Base-by-base conservation (phyloP, 1,284 basidiomycete species). In the Rhodofomes roseus region DNA sequence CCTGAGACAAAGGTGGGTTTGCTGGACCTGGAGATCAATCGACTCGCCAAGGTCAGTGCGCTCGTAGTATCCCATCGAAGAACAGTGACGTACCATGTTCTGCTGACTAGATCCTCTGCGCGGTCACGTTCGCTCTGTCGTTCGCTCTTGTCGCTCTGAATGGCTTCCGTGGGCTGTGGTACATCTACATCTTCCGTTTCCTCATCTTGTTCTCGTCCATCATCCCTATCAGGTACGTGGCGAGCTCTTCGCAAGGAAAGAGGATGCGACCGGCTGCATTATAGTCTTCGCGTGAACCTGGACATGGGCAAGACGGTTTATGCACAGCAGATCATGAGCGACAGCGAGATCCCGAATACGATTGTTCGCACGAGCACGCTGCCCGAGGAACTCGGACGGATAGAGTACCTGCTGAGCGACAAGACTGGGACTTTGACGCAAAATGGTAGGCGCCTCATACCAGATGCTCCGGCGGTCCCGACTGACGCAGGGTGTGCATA, bases 251-350 rank as follows among this genome's bases (percentile, higher is more conserved):
- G 29, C 41, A 54, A 16, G 31, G 55, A 36, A 11, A 27, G 44
- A 37, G 11, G 14, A 53, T 39, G 57, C 22, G 41, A 23, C 18
- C 40, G 31, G 48, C 27, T 5, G 2, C 22, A n/a, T 46, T 22
- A 31, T 23, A 98, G 95, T 81, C 79, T 99, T 56, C 92, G 97
- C 27, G 96, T 99, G 62, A 99, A 99, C 69, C 82, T 99, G 54
- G 97, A 99, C 73, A 98, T 99, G 96, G 97, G 96, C 62, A 99
- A 99, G 78, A 98, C 96, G 0, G 93, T 98, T 44, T 99, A 99
- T 69, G 94, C 95, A 0, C 87, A 92, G 51, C 93, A 96, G 67
- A 99, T 99, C 61, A 95, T 96, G 88, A 87, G 84, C 61, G 97
- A 99, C 74, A 70, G 70, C 44, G 95, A 98, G 74, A 99, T 99